These are phyloP conservation scores for Arctium minus DNA, from an alignment of 129 eudicot species.

Conservation along the genomic window DNA sequence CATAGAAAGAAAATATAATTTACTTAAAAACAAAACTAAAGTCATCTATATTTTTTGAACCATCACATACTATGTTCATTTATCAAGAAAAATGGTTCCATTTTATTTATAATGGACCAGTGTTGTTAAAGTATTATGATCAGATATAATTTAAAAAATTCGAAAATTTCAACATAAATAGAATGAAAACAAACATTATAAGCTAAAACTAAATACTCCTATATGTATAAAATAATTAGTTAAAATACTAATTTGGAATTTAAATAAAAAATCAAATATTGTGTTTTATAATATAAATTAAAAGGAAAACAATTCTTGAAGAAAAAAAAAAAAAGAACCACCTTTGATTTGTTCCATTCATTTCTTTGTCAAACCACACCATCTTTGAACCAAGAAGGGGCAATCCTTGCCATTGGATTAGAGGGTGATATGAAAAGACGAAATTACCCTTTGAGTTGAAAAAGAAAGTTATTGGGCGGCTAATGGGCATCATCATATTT, in stretches of 20 bases:
- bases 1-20: too few relatives aligned
- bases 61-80: too few relatives aligned
- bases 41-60: too few relatives aligned
- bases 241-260: not conserved
- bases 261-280: not conserved
- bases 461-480: constrained; percentile 37
- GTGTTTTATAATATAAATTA: not conserved
- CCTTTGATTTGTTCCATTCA: constrained; percentile 13
- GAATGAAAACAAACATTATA: too few relatives aligned
- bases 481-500: constrained; percentile 29
- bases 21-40: too few relatives aligned
- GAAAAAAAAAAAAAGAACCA: not conserved
- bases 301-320: not conserved
- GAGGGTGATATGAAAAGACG: not conserved
- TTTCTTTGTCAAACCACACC: constrained; percentile 32
- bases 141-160: too few relatives aligned
- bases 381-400: constrained; percentile 15
- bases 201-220: not conserved
- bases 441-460: constrained; percentile 26
- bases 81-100: too few relatives aligned
- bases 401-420: constrained; percentile 15
- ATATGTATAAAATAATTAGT: not conserved
- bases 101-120: too few relatives aligned
- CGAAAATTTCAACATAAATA: too few relatives aligned
- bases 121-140: too few relatives aligned